A percentile compares a stretch with the other conserved stretches of the same genome.
Conservation (phyloP, 257 asterid genomes). For the Eucommia ulmoides region DNA sequence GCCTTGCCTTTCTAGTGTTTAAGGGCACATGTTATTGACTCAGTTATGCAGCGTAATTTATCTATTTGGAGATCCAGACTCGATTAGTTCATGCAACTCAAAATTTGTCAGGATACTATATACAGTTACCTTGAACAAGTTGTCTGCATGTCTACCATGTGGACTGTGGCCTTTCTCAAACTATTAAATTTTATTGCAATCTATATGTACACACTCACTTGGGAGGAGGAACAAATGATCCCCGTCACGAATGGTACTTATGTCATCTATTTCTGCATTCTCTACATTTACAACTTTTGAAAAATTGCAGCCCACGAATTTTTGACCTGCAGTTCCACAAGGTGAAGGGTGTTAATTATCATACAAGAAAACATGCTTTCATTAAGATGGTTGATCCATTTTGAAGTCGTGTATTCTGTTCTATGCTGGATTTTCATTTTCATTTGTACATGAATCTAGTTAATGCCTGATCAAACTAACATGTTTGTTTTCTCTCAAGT, state of each 20-base stretch:
- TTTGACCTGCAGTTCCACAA: conserved; percentile 59
- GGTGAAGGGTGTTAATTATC: conserved; percentile 9
- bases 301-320: conserved; percentile 40
- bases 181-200: conserved; percentile 13
- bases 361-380: too few relatives aligned
- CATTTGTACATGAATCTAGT: too few relatives aligned
- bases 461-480: too few relatives aligned
- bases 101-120: background rate
- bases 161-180: conserved; percentile 3
- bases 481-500: too few relatives aligned
- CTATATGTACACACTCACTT: conserved; percentile 13
- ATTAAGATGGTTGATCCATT: too few relatives aligned
- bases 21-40: background rate
- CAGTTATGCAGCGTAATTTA: background rate
- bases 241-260: conserved; percentile 65
- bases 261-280: conserved; percentile 72
- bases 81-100: background rate
- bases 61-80: background rate
- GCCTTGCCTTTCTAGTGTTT: too few relatives aligned
- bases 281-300: conserved; percentile 42
- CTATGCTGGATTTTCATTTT: background rate
- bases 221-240: conserved; percentile 62
- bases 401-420: too few relatives aligned
- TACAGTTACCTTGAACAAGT: conserved; percentile 6
- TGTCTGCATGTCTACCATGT: conserved; percentile 12